Base-by-base conservation (phyloP, 768 basidiomycete species). In the Kwoniella europaea region DNA sequence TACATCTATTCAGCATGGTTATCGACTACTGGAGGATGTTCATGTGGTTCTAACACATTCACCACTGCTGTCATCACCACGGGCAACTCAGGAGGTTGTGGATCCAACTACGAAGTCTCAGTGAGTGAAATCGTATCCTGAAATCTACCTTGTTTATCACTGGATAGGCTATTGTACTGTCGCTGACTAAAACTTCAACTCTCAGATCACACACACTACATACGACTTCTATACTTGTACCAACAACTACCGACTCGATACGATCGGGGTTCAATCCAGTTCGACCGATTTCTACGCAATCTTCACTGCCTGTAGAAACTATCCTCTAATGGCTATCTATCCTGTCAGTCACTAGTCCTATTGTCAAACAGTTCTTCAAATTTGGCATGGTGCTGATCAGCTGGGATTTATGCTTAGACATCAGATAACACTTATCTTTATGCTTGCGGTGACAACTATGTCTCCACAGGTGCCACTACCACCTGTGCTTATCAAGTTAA, bases 401-500 rank as follows among this genome's bases (percentile, higher is more conserved):
- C n/a, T 20, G 12, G 3, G 15, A 27, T 22, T 24, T 58, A 13
- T n/a, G 46, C 35, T n/a, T 44, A 61, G 59, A 61, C 59, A 16
- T 1, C 59, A 42, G 10, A 18, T 1, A 61, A 61, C 22, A 43
- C 42, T 7, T 61, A 42, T 22, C 16, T 44, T 20, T 61, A 61
- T 61, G 35, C 59, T 22, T 61, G 59, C n/a, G 59, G 35, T 10
- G n/a, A 29, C 16, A 16, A 10, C 6, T 61, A 61, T 22, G 41
- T 41, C 4, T 18, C 18, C 7, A n/a, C 42, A 16, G 27, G 42
- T 22, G 29, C 24, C 9, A 42, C 59, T 44, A 12, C 9, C 15
- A 61, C 59, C 7, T 61, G 59, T n/a, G 41, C n/a, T 43, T 61
- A 61, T 24, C 59, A 61, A 43, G 20, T 61, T 4, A 61, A 61